A percentile compares a stretch with the other conserved stretches of the same genome.
These are phyloP conservation scores for Pyricularia grisea DNA, from an alignment of 2,329 filamentous ascomycete species.

Conservation along the genomic window DNA sequence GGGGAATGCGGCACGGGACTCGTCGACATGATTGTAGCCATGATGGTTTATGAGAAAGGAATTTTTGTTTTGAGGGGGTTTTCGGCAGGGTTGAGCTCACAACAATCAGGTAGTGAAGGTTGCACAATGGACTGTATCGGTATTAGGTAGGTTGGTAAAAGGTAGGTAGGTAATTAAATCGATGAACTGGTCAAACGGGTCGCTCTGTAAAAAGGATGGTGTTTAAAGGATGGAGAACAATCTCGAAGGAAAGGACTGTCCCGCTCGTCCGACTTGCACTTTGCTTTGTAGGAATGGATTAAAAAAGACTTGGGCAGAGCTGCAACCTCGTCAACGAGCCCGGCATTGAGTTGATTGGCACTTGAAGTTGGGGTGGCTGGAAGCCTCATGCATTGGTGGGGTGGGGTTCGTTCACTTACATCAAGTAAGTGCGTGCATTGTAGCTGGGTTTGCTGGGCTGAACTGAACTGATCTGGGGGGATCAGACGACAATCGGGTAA, in stretches of 20 bases:
- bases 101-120: neutral
- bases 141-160: neutral
- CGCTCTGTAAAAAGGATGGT: neutral
- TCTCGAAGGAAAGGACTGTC: neutral
- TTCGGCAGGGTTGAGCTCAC: neutral
- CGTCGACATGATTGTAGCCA: constrained; percentile 29
- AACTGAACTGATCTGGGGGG: neutral
- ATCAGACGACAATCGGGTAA: neutral
- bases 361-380: neutral
- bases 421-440: neutral
- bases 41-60: constrained; percentile 12
- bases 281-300: neutral
- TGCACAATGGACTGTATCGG: neutral
- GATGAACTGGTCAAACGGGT: neutral
- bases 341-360: neutral
- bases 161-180: neutral
- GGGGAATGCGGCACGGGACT: constrained; percentile 31
- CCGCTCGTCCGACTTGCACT: neutral
- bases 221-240: neutral
- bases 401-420: neutral
- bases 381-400: neutral
- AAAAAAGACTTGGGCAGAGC: neutral
- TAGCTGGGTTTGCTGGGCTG: neutral
- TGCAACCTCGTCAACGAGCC: neutral
- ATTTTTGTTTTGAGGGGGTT: neutral